Percentiles rank a stretch among this genome's conserved stretches.
phyloP scores from a whole-genome alignment of 1,284 basidiomycete species.

The Schizopora paradoxa region DNA sequence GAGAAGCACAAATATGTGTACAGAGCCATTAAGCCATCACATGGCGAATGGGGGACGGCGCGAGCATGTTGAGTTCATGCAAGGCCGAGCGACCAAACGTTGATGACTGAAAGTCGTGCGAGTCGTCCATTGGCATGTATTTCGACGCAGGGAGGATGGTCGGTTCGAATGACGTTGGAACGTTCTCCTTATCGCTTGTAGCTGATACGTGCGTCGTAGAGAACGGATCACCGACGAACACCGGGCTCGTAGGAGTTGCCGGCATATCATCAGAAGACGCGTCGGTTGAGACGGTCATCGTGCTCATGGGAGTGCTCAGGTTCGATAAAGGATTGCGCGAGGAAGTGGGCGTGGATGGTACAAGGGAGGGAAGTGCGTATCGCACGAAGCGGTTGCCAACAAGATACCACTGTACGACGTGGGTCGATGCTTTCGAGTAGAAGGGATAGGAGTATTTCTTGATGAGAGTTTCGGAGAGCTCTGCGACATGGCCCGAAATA shows the following conservation, averaged over 20 bases:
- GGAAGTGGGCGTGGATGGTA: conserved; percentile 70
- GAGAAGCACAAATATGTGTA: conserved; percentile 35
- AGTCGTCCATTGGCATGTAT: conserved; percentile 60
- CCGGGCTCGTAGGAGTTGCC: conserved; percentile 68
- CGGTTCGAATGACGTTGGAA: conserved; percentile 61
- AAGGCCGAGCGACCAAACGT: conserved; percentile 66
- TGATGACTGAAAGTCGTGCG: conserved; percentile 62
- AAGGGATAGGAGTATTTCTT: conserved; percentile 97
- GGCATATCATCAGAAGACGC: conserved; percentile 56
- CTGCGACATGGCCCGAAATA: conserved; percentile 80
- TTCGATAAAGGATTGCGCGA: conserved; percentile 42
- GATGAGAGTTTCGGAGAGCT: conserved; percentile 88
- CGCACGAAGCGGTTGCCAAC: conserved; percentile 65
- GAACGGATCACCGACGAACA: conserved; percentile 37
- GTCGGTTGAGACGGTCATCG: conserved; percentile 65
- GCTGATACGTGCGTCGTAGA: conserved; percentile 46
- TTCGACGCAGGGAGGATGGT: conserved; percentile 55
- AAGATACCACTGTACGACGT: conserved; percentile 90
- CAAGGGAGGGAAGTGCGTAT: conserved; percentile 38
- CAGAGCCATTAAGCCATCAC: background rate
- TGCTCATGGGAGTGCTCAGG: conserved; percentile 66
- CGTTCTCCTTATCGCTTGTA: conserved; percentile 76
- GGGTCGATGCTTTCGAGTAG: conserved; percentile 90
- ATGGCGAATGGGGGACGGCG: conserved; percentile 19
- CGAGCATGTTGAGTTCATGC: conserved; percentile 53